Base-by-base conservation (phyloP, 306 rosid species). In the Vigna trinervia region DNA sequence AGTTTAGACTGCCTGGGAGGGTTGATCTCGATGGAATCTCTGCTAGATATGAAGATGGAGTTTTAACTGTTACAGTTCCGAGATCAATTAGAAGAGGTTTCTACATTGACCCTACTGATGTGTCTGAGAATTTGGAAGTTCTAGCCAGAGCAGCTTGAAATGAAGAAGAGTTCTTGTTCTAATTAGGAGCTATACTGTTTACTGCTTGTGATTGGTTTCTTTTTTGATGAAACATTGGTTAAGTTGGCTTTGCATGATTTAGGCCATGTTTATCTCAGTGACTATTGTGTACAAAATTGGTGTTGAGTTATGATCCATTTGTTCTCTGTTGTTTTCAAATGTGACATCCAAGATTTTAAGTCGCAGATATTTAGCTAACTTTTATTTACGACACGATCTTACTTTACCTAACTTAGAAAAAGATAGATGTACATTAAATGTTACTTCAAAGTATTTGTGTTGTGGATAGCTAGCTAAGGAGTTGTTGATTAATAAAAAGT, bases 101-200 rank as follows among this genome's bases (percentile, higher is more conserved):
- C 81, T 70, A 34, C n/a, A 80, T 83, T 80, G 89, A 89, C 57
- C 87, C 87, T 26, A 81, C 85, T 71, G 90, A 69, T 81, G 48
- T 74, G 47, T 82, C 90, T n/a, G 85, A 83, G 3, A 84, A 63
- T 56, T 84, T 76, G 36, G 80, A 84, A 41, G 71, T 77, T 83
- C 92, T 85, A 17, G 98, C 96, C 28, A 86, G 89, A 77, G 98
- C 98, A 80, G 98, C 98, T 77, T 93, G 80, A 80, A 28, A 28
- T 30, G 34, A 52, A 26, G 34, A 52, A 14, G 30, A 30, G 6
- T 48, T 13, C 8, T 43, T 69, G 56, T 19, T 51, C 61, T 10
- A 12, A 45, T 45, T 41, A 58, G 85, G 50, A 59, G 46, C 61
- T 51, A 11, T 3, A 61, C 39, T 17, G 38, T 38, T 69, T n/a